Percentiles rank a stretch among this genome's conserved stretches.
Evolutionary conservation across 2,329 filamentous ascomycete genomes (phyloP).

Genomic region (Beauveria sp.): DNA sequence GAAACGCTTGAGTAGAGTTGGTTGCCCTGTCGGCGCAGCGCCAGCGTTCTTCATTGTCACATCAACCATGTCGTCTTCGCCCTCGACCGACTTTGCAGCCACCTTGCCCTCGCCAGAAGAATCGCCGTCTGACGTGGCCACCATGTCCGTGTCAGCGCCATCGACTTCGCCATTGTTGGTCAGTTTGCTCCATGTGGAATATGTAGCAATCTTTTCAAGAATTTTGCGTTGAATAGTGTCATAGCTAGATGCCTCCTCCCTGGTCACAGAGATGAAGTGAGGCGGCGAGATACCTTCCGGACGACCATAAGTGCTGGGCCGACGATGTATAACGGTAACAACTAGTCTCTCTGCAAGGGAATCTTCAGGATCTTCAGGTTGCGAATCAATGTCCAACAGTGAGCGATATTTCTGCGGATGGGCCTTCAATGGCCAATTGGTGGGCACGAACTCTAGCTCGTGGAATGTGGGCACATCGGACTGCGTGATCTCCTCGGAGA

Average conservation of each 20-base stretch:
- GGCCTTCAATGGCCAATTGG: constrained; percentile 60
- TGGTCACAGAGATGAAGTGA: constrained; percentile 68
- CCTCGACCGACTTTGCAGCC: constrained; percentile 70
- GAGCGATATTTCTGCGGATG: constrained; percentile 39
- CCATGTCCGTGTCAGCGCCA: constrained; percentile 59
- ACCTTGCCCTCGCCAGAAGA: constrained; percentile 64
- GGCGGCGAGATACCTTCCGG: constrained; percentile 36
- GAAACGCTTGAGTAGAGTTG: constrained; percentile 36
- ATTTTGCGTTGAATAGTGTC: constrained; percentile 75
- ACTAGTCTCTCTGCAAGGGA: constrained; percentile 57
- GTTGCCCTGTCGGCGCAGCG: constrained; percentile 14
- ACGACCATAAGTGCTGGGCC: constrained; percentile 25
- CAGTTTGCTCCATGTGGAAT: constrained; percentile 65
- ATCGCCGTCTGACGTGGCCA: constrained; percentile 55
- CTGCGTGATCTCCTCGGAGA: constrained; percentile 63
- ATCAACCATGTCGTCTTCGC: constrained; percentile 86
- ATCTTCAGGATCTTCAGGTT: constrained; percentile 49
- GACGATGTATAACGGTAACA: constrained; percentile 64
- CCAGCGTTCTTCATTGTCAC: constrained; percentile 69
- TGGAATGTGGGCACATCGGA: constrained; percentile 63
- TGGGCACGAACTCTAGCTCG: constrained; percentile 72
- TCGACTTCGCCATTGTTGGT: constrained; percentile 40
- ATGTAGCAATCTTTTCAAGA: constrained; percentile 64
- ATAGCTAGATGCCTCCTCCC: constrained; percentile 59
- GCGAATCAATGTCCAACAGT: constrained; percentile 40